Evolutionary conservation across 306 rosid species (phyloP), one percentile per base, ranked within the genome.

Genomic region (Sphenostylis stenocarpa): DNA sequence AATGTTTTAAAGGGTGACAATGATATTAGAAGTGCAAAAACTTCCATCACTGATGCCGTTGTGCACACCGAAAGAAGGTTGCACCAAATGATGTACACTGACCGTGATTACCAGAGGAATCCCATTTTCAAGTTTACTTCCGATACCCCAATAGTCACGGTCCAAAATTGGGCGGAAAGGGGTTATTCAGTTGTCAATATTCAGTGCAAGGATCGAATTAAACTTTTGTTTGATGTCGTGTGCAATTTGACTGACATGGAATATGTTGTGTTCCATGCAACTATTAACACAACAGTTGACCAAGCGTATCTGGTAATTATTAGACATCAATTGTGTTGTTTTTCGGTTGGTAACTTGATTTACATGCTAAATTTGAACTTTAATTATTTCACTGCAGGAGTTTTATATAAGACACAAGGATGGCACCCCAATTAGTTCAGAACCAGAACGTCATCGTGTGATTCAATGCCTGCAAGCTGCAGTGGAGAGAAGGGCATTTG

Each of bases 361-460:
- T 61, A 62, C 64, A 39, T 64, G 45, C 58, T 16, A 43, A 73
- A 34, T 26, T 55, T 71, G 64, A 76, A 26, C 0, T 41, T 44
- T 13, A 24, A 31, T 21, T 3, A 66, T 57, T 24, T 61, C 60
- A 57, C 43, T 77, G 8, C 92, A 95, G 98, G 98, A 95, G 72
- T 95, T 95, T 81, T 95, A 90, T 75, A 90, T 95, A 23, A 92
- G 92, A 53, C 98, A 95, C 72, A 83, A 67, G 26, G 97, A 95
- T 75, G 98, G 98, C 47, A 89, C 93, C 19, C 98, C 97, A 38
- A 95, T 95, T 61, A 95, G 97, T 81, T 95, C 98, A 56, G 98
- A 92, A 67, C 85, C 98, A 0, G 98, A 95, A 49, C 84, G 90
- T 19, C 97, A 95, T 33, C 90, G 97, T 1, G 98, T 95, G 11